Base-by-base conservation (phyloP, 768 basidiomycete genomes). In the Termitomyces eurrhizus region DNA sequence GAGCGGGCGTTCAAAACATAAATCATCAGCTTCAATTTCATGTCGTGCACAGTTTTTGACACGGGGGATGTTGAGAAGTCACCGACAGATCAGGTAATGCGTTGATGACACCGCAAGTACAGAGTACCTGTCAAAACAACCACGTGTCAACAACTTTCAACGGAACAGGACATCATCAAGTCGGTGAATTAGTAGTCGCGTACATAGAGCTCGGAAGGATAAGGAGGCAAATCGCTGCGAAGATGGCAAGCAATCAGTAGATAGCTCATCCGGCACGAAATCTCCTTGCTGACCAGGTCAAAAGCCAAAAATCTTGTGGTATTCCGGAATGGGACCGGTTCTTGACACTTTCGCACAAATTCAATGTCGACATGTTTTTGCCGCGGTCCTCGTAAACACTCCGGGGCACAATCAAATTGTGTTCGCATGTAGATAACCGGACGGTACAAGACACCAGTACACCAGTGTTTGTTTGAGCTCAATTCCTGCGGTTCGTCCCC, bases 271-370 rank as follows among this genome's bases (percentile, higher is more conserved):
- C 26, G 2, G 39, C 53, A 41, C 39, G n/a, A 41, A 53, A 26
- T 18, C 5, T 39, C 24, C 8, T 29, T 32, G 53, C 41, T 18
- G 9, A 35, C n/a, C 33, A n/a, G 26, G 24, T 58, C 4, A 41
- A 14, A 52, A 29, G 29, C 53, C 45, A 8, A 61, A 37, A 18
- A 68, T 61, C 24, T 59, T 67, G 59, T 33, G 66, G 66, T 44
- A 78, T 76, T 55, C 72, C 72, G 68, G 83, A 82, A 66, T 58
- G 58, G 77, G 79, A 71, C 72, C 73, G 7, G 72, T 71, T 55
- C 66, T 72, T 2, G 78, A 76, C 18, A 62, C 66, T 80, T 82
- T 60, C 8, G 4, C 36, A 56, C 13, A 18, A 58, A 24, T 51
- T 66, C 32, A 65, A 49, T 52, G 11, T 7, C 18, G 41, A 42